Base-by-base conservation (phyloP, 208 protist genomes). In the Leishmania lainsoni region DNA sequence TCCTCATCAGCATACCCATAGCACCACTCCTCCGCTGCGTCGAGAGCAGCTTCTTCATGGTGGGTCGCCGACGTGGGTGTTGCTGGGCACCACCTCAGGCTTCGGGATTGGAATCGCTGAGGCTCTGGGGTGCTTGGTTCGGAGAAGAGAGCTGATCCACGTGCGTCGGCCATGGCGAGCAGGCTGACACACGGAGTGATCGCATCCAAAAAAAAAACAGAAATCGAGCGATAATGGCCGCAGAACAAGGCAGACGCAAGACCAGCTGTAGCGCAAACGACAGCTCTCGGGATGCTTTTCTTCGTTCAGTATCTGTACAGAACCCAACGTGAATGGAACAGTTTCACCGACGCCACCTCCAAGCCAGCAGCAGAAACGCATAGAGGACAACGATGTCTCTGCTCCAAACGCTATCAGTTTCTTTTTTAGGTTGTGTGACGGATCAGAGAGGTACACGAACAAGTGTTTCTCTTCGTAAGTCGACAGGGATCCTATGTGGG, bases 41-140 rank as follows among this genome's bases (percentile, higher is more conserved):
- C 1, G 8, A 12, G 68, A 4, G 2, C 16, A 54, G 26, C 45
- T 29, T 3, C 68, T 17, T 73, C 17, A 32, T 35, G 68, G 17
- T 52, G n/a, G 22, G 45, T 12, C 39, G 22, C n/a, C 52, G 72
- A 59, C 20, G 39, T 56, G 29, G 42, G 58, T 51, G 58, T 26
- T 14, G 54, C 75, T 17, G 58, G 59, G 59, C 17, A 78, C 16
- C 52, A 54, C 26, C 39, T 22, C 49, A 69, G 29, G 48, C 45
- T 26, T 59, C 72, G 73, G 6, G 66, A 39, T 59, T 74, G 52
- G 48, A 82, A 75, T 22, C 78, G 82, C 73, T 86, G 82, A 51
- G 66, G 66, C 78, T 86, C 82, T 45, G 82, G 82, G 5, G 82
- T 86, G 16, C 54, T 32, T 32, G 66, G 73, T n/a, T 78, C 56